These are phyloP conservation scores for Lichenothelia convexa DNA, from an alignment of 495 filamentous ascomycete species.

Conservation along the genomic window DNA sequence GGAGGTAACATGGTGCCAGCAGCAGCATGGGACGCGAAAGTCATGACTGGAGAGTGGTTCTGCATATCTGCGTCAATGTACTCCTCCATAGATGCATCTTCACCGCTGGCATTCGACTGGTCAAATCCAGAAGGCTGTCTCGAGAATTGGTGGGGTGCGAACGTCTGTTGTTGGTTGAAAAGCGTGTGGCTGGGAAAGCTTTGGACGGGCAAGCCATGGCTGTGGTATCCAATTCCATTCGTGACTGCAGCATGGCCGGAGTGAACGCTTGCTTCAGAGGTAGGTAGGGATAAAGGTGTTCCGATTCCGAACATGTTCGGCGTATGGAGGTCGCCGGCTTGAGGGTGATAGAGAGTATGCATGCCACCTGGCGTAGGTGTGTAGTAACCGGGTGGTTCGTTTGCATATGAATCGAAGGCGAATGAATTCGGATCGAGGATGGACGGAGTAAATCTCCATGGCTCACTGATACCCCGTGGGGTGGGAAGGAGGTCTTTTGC, in stretches of 20 bases:
- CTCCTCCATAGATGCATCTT: slow-evolving; percentile 18
- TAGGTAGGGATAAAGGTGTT: slow-evolving; percentile 54
- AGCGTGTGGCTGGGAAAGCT: slow-evolving; percentile 27
- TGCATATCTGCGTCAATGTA: slow-evolving; percentile 24
- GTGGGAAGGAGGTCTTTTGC: slow-evolving; percentile 68
- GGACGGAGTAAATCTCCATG: slow-evolving; percentile 71
- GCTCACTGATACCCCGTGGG: slow-evolving; percentile 54
- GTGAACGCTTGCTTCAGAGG: slow-evolving; percentile 39
- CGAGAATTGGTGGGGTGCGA: slow-evolving; percentile 63
- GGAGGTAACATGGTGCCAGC: slow-evolving; percentile 10
- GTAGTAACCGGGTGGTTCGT: slow-evolving; percentile 69
- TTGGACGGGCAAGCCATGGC: too few species aligned
- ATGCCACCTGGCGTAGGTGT: slow-evolving; percentile 76
- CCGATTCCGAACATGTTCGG: slow-evolving; percentile 54
- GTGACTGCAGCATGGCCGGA: slow-evolving; percentile 28
- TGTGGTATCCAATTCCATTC: slow-evolving; percentile 16
- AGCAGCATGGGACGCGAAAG: slow-evolving; percentile 16
- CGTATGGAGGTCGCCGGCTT: slow-evolving; percentile 82
- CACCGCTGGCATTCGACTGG: slow-evolving; percentile 15
- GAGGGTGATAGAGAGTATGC: slow-evolving; percentile 51
- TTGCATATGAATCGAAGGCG: slow-evolving; percentile 56
- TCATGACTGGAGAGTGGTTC: slow-evolving; percentile 18
- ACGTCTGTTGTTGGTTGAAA: slow-evolving; percentile 37
- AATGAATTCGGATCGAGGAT: slow-evolving; percentile 72
- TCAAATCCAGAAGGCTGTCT: slow-evolving; percentile 63